Percentiles rank a stretch among this genome's conserved stretches.
Evolutionary conservation across 73 alveolate genomes (phyloP).

Genomic region (Effrenium voratum): DNA sequence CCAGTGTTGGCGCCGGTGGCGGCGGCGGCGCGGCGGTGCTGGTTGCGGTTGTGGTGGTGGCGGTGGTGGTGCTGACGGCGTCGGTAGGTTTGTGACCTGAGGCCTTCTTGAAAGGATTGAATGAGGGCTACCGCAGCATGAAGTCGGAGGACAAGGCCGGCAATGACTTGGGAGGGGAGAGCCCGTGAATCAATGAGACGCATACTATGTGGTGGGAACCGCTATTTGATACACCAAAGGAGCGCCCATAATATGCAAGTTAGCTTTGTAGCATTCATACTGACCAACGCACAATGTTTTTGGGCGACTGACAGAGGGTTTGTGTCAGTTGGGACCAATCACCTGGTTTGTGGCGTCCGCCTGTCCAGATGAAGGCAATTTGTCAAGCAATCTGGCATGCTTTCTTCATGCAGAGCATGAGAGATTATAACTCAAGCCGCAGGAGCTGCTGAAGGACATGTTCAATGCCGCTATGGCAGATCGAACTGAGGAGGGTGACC

Average conservation of each 20-base stretch:
- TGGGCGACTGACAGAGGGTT: too few species aligned
- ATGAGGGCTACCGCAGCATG: conserved; percentile 57
- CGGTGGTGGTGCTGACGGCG: too few species aligned
- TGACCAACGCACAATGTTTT: too few species aligned
- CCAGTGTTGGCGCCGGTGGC: too few species aligned
- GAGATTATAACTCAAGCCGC: neutral
- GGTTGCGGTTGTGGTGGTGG: too few species aligned
- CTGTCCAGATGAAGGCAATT: neutral
- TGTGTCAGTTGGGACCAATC: too few species aligned
- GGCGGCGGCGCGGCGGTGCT: too few species aligned
- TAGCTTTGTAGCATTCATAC: too few species aligned
- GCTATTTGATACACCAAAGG: too few species aligned
- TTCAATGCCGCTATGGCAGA: conserved; percentile 46
- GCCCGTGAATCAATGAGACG: neutral
- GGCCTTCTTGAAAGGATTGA: conserved; percentile 70
- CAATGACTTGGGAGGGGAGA: neutral
- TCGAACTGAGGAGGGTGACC: conserved; percentile 51
- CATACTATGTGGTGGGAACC: too few species aligned
- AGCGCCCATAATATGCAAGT: too few species aligned
- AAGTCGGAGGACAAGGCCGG: conserved; percentile 47
- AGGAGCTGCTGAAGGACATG: conserved; percentile 51
- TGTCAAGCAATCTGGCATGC: neutral
- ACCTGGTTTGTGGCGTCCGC: neutral
- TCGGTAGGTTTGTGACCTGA: too few species aligned
- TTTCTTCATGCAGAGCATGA: neutral